phyloP scores from a whole-genome alignment of 768 basidiomycete genomes.

The Cytidiella melzeri region DNA sequence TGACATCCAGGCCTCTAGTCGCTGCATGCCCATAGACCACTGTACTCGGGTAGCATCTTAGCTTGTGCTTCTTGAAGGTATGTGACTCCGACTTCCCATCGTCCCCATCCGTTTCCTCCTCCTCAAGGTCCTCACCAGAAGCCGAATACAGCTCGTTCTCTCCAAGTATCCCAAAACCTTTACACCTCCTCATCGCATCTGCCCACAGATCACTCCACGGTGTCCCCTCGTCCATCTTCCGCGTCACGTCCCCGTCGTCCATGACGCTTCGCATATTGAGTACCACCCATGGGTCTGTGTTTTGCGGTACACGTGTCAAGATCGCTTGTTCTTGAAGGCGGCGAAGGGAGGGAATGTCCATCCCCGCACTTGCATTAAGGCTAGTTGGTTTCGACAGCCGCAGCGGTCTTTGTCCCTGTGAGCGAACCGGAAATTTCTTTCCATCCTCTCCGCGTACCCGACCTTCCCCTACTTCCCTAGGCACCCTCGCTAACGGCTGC shows the following conservation, averaged over 20 bases:
- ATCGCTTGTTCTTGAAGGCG: slow-evolving; percentile 61
- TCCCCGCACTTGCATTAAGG: neutral
- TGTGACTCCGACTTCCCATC: slow-evolving; percentile 3
- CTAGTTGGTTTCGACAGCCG: neutral
- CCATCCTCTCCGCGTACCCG: neutral
- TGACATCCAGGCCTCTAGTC: slow-evolving; percentile 70
- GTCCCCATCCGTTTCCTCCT: slow-evolving; percentile 12
- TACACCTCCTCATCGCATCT: slow-evolving; percentile 51
- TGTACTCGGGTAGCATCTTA: slow-evolving; percentile 66
- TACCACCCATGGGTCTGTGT: slow-evolving; percentile 67
- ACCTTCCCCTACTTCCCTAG: slow-evolving; percentile 17
- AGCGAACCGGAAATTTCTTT: too few relatives aligned
- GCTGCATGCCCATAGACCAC: slow-evolving; percentile 91
- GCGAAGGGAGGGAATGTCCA: slow-evolving; percentile 31
- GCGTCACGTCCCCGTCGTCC: slow-evolving; percentile 31
- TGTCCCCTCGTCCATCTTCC: slow-evolving; percentile 43
- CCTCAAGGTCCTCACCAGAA: slow-evolving; percentile 14
- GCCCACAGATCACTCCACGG: slow-evolving; percentile 81
- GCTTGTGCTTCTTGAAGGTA: slow-evolving; percentile 20
- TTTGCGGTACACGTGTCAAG: slow-evolving; percentile 67
- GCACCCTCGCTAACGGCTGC: slow-evolving; percentile 66
- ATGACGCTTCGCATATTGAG: slow-evolving; percentile 61
- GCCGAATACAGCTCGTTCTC: neutral
- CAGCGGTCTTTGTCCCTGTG: too few relatives aligned
- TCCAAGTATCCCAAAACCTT: slow-evolving; percentile 33